A percentile compares a stretch with the other conserved stretches of the same genome.
phyloP scores from a whole-genome alignment of 345 rosid genomes.

The Salix suchowensis region DNA sequence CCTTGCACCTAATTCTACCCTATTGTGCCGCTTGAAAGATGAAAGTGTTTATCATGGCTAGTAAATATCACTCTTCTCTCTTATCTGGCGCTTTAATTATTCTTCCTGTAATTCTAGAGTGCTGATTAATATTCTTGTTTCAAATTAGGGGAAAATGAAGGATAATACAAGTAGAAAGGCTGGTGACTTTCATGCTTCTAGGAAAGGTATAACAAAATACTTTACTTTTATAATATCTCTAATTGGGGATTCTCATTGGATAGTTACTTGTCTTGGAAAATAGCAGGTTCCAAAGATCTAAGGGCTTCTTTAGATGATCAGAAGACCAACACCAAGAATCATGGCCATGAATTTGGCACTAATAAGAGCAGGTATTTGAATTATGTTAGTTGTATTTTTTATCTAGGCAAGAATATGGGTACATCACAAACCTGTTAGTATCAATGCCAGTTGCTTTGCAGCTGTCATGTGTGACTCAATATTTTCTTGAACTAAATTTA shows the following conservation, averaged over 20 bases:
- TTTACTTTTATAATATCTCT: neutral
- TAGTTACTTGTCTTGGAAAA: conserved; percentile 22
- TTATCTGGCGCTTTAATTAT: neutral
- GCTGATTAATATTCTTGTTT: neutral
- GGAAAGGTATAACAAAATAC: neutral
- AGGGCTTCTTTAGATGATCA: conserved; percentile 24
- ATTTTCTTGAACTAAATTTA: neutral
- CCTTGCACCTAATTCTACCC: neutral
- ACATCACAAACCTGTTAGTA: neutral
- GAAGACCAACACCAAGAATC: conserved; percentile 31
- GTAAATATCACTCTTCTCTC: neutral
- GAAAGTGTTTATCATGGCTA: neutral
- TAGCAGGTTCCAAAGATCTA: conserved; percentile 23
- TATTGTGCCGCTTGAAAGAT: neutral
- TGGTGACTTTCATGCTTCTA: neutral
- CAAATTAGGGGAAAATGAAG: neutral
- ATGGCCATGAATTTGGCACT: conserved; percentile 28
- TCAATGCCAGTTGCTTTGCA: neutral
- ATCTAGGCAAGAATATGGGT: neutral
- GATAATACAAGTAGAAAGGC: neutral
- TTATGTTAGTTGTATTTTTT: conserved; percentile 8
- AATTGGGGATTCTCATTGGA: conserved; percentile 2
- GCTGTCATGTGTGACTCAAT: neutral
- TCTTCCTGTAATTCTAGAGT: neutral
- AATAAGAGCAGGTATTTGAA: conserved; percentile 41